Percentiles rank a stretch among this genome's conserved stretches.
Evolutionary conservation across 306 rosid species (phyloP).

Genomic region (Crotalaria pallida): DNA sequence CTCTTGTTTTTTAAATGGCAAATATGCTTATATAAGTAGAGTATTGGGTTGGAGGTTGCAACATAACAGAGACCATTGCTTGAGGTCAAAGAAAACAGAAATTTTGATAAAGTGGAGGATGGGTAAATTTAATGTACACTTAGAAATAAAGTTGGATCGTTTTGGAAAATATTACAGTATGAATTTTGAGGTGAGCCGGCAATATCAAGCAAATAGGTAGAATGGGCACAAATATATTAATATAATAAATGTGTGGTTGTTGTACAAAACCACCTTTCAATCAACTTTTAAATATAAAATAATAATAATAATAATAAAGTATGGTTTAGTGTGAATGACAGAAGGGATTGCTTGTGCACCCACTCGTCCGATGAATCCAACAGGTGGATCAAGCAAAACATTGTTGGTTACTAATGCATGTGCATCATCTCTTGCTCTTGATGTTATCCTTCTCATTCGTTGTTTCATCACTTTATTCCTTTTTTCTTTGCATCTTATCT

Average conservation of each 20-base stretch:
- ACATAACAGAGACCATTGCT: slow-evolving; percentile 17
- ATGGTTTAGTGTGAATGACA: slow-evolving; percentile 53
- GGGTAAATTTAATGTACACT: neutral
- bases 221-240: slow-evolving; percentile 13
- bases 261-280: slow-evolving; percentile 11
- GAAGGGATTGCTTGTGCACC: slow-evolving; percentile 65
- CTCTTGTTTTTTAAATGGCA: neutral
- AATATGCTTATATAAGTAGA: neutral
- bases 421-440: slow-evolving; percentile 19
- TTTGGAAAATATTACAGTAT: neutral
- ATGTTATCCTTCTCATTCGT: neutral
- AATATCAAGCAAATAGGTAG: slow-evolving; percentile 23
- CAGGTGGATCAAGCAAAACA: slow-evolving; percentile 25
- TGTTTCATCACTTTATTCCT: too few species aligned
- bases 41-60: neutral
- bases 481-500: neutral
- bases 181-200: slow-evolving; percentile 18
- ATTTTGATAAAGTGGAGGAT: neutral
- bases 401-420: slow-evolving; percentile 26
- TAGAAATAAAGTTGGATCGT: neutral
- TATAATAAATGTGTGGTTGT: slow-evolving; percentile 12
- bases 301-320: slow-evolving; percentile 19
- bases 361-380: slow-evolving; percentile 38
- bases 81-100: slow-evolving; percentile 22
- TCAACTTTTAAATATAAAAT: slow-evolving; percentile 17